Percentiles rank a stretch among this genome's conserved stretches.
phyloP scores from a whole-genome alignment of 495 filamentous ascomycete species.

The Bacidia gigantensis region DNA sequence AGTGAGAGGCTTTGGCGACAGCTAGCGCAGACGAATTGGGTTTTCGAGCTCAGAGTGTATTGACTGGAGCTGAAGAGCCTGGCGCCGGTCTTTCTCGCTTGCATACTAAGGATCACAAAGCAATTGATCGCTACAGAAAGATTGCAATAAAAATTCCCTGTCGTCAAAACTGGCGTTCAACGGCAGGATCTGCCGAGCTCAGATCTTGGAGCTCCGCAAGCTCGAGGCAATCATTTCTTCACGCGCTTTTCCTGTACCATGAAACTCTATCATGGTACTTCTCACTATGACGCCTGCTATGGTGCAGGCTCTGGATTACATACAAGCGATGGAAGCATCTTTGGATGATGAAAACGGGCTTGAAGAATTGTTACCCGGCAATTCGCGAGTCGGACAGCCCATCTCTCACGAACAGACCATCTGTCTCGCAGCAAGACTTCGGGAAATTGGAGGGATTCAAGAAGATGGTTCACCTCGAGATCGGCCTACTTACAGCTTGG shows the following conservation, averaged over 20 bases:
- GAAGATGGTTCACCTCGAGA: not conserved
- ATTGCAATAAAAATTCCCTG: not conserved
- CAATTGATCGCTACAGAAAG: not conserved
- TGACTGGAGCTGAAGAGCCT: not conserved
- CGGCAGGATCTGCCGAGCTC: not conserved
- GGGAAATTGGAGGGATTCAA: conserved; percentile 29
- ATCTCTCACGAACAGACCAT: conserved; percentile 74
- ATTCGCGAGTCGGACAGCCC: conserved; percentile 45
- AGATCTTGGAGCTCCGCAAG: not conserved
- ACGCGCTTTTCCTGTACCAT: not conserved
- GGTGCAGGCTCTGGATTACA: conserved; percentile 43
- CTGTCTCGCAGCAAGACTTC: conserved; percentile 46
- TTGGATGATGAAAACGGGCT: not conserved
- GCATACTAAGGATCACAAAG: not conserved
- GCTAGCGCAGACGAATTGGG: not conserved
- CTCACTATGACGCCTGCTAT: conserved; percentile 62
- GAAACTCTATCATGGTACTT: conserved; percentile 48
- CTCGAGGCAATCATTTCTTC: not conserved
- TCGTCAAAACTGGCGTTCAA: not conserved
- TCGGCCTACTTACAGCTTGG: conserved; percentile 31
- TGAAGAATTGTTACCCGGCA: conserved; percentile 29
- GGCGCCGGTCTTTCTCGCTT: not conserved
- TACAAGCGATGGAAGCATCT: not conserved
- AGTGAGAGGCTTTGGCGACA: not conserved
- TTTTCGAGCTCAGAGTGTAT: not conserved